These are phyloP conservation scores for Kuraishia piskuri DNA, from an alignment of 805 yeast species.

Conservation along the genomic window DNA sequence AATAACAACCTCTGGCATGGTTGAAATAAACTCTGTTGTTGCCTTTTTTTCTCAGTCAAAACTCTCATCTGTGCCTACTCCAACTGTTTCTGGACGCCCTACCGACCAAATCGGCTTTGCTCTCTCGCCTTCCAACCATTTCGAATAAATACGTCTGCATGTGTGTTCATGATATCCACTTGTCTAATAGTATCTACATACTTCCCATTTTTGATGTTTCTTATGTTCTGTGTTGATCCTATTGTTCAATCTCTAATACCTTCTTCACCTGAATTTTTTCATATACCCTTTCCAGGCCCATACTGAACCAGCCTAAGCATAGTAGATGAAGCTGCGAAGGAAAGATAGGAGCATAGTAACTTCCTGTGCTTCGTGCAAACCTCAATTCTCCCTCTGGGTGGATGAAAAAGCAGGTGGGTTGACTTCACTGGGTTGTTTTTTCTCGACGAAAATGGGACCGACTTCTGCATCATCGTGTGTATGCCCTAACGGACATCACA, in stretches of 20 bases:
- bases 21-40: no score
- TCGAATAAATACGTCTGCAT: background rate
- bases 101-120: no score
- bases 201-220: slow-evolving; percentile 3
- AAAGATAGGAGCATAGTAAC: background rate
- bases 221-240: background rate
- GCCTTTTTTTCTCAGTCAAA: no score
- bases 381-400: background rate
- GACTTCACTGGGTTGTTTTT: background rate
- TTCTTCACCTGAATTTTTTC: background rate
- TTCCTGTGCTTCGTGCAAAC: background rate
- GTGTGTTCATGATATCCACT: background rate
- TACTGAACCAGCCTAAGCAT: background rate
- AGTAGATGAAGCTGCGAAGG: background rate
- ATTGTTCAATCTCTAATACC: background rate
- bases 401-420: background rate
- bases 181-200: background rate
- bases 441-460: background rate
- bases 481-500: background rate
- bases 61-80: no score
- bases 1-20: no score
- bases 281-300: background rate
- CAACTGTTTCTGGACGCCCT: no score
- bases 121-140: background rate
- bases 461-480: slow-evolving; percentile 1